Base-by-base conservation (phyloP, 345 rosid genomes). In the Bruguiera sexangula region DNA sequence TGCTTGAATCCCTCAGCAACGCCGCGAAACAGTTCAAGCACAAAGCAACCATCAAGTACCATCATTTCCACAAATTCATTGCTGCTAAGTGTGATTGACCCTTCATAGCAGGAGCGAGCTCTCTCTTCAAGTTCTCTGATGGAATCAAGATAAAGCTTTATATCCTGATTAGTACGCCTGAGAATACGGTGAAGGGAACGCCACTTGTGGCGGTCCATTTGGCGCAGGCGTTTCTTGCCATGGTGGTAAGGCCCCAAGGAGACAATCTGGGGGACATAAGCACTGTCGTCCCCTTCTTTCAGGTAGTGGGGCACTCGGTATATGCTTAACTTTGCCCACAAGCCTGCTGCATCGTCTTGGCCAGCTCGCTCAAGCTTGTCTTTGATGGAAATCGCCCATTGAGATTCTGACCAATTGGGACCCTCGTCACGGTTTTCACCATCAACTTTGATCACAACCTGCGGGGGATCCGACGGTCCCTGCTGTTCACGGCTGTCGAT, bases 181-280 rank as follows among this genome's bases (percentile, higher is more conserved):
- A 93, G 85, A 57, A 89, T 70, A 75, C 65, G 87, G 71, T 83
- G 78, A 61, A 93, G 88, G 10, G 91, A 81, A 2, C 93, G 89
- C 94, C 96, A 93, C 73, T 93, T 91, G 74, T 91, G 97, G 37
- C 81, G 83, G 24, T 91, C 96, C 95, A 89, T 86, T 57, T 83
- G 83, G 43, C 90, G 84, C 2, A 89, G 84, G 6, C 89, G 88
- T 69, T 70, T 82, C 82, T 84, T 88, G 16, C 87, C 89, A 10
- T 88, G 93, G 73, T 93, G 94, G 76, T 88, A 91, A 16, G 98
- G 97, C 72, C 96, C 96, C 51, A 91, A 60, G 6, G 97, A 93
- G 52, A 85, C 88, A 6, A 80, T 83, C 72, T 91, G 98, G 27
- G 98, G 98, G 20, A 82, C 79, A 70, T 85, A 85, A 31, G 91